Base-by-base conservation (phyloP, 371 early-diverging fungal species). In the Blakeslea trispora region DNA sequence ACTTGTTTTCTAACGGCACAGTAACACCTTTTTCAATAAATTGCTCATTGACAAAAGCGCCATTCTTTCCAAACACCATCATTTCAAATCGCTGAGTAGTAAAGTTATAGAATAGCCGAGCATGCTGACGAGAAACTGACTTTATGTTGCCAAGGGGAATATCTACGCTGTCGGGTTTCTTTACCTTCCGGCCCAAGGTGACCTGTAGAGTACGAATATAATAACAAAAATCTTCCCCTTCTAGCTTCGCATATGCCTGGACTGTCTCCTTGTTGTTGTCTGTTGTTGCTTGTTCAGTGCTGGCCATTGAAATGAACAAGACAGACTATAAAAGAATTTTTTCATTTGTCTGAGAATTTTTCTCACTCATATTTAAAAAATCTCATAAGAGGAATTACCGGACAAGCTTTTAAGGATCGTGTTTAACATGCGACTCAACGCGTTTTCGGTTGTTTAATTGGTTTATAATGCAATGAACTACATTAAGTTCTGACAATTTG, bases 161-260 rank as follows among this genome's bases (percentile, higher is more conserved):
- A 64, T 95, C 92, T 8, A 92, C 88, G 2, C 74, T 72, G 42
- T 84, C 68, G 14, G 69, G 67, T 21, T 79, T 69, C 11, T 75
- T 76, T 11, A 82, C 80, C 56, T 82, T 81, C 23, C 93, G 79
- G 8, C 95, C 95, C 44, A 95, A 63, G 15, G 85, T 81, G 2
- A 92, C 87, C 54, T 87, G 83, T 4, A 92, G 73, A 9, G 88
- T 88, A 49, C 87, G 84, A 54, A 94, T 85, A 55, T 89, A 93
- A 66, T 92, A 93, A 53, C 87, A 87, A 58, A 90, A 86, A 18
- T 86, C 84, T 11, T 88, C 84, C 23, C 93, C 91, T 68, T 92
- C 91, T 11, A 95, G 81, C 66, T 93, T 95, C 14, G 95, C 95
- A 67, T 91, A 95, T 0, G 95, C 94, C 64, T 91, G 91, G 17